Evolutionary conservation across 208 protist genomes (phyloP).

Genomic region (Angomonas ambiguus): DNA sequence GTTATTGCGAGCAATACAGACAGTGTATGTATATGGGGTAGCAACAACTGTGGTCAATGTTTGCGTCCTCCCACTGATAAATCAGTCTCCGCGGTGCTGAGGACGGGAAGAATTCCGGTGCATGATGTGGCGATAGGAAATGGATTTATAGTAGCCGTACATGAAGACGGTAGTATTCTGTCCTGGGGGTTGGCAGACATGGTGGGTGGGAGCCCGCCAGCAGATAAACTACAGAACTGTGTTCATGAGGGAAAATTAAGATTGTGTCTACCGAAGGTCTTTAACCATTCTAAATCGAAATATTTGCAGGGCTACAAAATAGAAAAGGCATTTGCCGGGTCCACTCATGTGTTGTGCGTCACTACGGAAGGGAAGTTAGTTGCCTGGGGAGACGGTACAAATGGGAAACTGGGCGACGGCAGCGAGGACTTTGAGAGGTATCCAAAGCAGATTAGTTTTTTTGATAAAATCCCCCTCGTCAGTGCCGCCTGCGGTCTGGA

Average conservation of each 20-base stretch:
- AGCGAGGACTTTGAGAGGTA: conserved; percentile 24
- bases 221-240: not conserved
- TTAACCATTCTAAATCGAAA: not conserved
- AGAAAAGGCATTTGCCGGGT: conserved; percentile 19
- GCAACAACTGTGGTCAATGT: conserved; percentile 76
- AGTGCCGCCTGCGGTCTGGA: conserved; percentile 53
- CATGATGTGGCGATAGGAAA: conserved; percentile 52
- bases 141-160: conserved; percentile 40
- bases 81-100: conserved; percentile 30
- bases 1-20: conserved; percentile 31
- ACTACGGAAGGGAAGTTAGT: conserved; percentile 42
- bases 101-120: conserved; percentile 17
- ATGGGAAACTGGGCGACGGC: conserved; percentile 69
- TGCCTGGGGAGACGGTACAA: conserved; percentile 61
- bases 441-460: conserved; percentile 42
- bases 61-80: conserved; percentile 19
- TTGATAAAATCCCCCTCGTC: conserved; percentile 32
- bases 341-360: conserved; percentile 58
- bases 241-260: conserved; percentile 15
- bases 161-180: conserved; percentile 40
- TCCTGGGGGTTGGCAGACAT: conserved; percentile 54
- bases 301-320: not conserved
- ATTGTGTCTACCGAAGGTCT: conserved; percentile 8
- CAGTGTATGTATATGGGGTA: conserved; percentile 62
- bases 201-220: conserved; percentile 26